Evolutionary conservation across 2,329 filamentous ascomycete species (phyloP).

Genomic region (Aspergillus sp.): DNA sequence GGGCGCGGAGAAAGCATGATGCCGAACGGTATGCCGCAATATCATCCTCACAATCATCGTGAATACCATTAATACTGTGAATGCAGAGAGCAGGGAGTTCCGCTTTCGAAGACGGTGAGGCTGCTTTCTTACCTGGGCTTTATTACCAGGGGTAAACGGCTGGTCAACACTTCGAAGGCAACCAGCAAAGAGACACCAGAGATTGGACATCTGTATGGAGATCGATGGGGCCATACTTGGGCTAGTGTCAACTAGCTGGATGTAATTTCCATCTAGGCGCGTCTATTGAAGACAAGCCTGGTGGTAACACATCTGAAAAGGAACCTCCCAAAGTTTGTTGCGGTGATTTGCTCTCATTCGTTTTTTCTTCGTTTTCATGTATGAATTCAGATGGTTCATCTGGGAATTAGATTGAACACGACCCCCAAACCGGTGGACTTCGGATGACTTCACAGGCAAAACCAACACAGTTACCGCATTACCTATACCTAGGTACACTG

Average conservation of each 20-base stretch:
- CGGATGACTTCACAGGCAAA: too few species aligned
- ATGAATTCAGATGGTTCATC: too few species aligned
- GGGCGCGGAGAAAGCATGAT: not conserved
- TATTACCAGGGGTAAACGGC: not conserved
- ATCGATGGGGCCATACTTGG: conserved; percentile 1
- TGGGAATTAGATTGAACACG: too few species aligned
- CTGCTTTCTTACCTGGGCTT: not conserved
- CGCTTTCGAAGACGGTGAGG: not conserved
- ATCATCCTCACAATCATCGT: not conserved
- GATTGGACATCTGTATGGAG: conserved; percentile 2
- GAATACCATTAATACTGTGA: not conserved
- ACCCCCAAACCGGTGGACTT: too few species aligned
- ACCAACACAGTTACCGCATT: too few species aligned
- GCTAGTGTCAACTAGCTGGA: not conserved
- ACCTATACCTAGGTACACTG: too few species aligned
- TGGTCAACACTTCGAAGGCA: not conserved
- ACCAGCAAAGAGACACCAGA: not conserved
- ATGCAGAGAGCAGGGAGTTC: not conserved
- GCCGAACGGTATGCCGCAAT: not conserved
- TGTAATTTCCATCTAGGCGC: too few species aligned
- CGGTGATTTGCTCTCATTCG: too few species aligned
- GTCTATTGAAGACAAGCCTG: too few species aligned
- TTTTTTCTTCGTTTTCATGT: too few species aligned
- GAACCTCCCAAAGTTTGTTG: too few species aligned
- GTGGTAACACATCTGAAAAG: too few species aligned